Evolutionary conservation across 805 yeast genomes (phyloP).

Genomic region (Starmerella apicola): DNA sequence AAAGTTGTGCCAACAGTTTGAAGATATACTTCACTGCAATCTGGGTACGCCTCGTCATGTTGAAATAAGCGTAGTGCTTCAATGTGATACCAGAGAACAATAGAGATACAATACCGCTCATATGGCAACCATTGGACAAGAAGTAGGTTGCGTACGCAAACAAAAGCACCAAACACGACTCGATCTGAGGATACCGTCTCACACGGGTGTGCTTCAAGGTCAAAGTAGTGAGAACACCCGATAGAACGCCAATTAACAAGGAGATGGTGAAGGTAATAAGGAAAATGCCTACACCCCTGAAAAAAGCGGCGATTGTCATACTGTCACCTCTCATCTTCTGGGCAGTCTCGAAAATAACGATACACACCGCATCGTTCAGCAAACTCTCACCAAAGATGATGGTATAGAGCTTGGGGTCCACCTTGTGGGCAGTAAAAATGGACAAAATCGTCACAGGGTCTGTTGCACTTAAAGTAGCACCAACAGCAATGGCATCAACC

Average conservation of each 20-base stretch:
- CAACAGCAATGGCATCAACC: slow-evolving; percentile 95
- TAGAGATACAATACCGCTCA: slow-evolving; percentile 95
- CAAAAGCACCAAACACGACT: slow-evolving; percentile 78
- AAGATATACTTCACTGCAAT: slow-evolving; percentile 90
- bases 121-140: slow-evolving; percentile 96
- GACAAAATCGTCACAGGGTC: slow-evolving; percentile 96
- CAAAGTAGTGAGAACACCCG: slow-evolving; percentile 82
- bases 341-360: slow-evolving; percentile 98
- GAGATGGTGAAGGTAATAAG: slow-evolving; percentile 87
- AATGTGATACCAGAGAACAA: slow-evolving; percentile 92
- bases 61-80: slow-evolving; percentile 92
- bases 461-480: slow-evolving; percentile 95
- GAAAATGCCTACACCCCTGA: slow-evolving; percentile 89
- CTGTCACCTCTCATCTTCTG: slow-evolving; percentile 86
- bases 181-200: slow-evolving; percentile 91
- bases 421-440: slow-evolving; percentile 93
- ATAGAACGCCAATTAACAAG: slow-evolving; percentile 72
- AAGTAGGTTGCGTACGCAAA: slow-evolving; percentile 94
- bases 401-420: slow-evolving; percentile 93
- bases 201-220: slow-evolving; percentile 84
- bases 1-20: slow-evolving; percentile 84
- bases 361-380: slow-evolving; percentile 92
- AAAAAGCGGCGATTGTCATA: slow-evolving; percentile 43
- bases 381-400: slow-evolving; percentile 94
- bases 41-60: slow-evolving; percentile 95